Evolutionary conservation across 257 asterid species (phyloP).

Genomic region (Solanum ossicruentum): DNA sequence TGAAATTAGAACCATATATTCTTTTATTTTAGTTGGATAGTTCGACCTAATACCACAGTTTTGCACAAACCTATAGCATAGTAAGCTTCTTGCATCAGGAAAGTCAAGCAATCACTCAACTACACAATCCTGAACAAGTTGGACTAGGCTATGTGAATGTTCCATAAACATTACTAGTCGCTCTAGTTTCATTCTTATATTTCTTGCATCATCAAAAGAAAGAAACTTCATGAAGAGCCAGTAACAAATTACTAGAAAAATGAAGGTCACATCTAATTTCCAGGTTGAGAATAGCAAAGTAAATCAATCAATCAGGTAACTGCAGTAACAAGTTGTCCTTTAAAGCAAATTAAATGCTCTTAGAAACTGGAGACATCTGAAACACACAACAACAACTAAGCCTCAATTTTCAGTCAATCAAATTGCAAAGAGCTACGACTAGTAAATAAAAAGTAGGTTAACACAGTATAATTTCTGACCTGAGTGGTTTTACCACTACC

Average conservation of each 20-base stretch:
- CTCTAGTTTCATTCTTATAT: background rate
- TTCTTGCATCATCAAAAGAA: background rate
- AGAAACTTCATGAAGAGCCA: background rate
- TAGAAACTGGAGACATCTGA: background rate
- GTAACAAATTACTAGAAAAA: background rate
- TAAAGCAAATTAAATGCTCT: background rate
- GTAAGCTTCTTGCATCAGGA: background rate
- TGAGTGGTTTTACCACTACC: conserved; percentile 98
- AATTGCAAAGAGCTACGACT: background rate
- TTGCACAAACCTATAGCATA: background rate
- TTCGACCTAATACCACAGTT: background rate
- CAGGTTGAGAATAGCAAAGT: background rate
- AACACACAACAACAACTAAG: background rate
- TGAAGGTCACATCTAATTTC: background rate
- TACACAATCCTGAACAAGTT: background rate
- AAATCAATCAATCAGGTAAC: background rate
- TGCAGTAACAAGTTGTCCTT: background rate
- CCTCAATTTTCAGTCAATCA: background rate
- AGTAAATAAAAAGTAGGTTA: background rate
- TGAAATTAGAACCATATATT: background rate
- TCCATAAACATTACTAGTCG: background rate
- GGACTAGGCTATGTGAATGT: background rate
- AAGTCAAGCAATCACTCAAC: background rate
- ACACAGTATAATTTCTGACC: conserved; percentile 24
- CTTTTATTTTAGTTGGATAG: no score